These are phyloP conservation scores for Cucumis hystrix DNA, from an alignment of 306 rosid species.

Conservation along the genomic window DNA sequence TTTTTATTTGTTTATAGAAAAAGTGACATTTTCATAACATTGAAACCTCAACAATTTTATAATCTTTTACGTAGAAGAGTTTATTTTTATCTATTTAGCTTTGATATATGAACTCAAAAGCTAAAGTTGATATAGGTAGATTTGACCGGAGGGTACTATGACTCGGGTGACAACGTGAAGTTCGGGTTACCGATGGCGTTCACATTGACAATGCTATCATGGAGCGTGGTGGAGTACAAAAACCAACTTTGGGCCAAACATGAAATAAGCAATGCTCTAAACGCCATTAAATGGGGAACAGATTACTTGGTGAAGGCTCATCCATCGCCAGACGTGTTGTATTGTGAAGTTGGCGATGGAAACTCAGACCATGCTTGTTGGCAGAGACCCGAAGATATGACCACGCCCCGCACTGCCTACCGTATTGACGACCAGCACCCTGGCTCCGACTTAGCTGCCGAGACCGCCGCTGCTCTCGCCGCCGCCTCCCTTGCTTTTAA, in stretches of 20 bases:
- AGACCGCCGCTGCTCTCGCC: conserved; percentile 50
- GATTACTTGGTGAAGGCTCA: conserved; percentile 50
- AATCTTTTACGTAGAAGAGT: not conserved
- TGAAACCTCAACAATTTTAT: too few species aligned
- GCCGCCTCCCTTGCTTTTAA: conserved; percentile 42
- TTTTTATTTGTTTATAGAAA: too few species aligned
- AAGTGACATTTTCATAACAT: too few species aligned
- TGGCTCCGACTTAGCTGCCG: conserved; percentile 56
- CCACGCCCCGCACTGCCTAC: conserved; percentile 22
- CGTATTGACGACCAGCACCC: conserved; percentile 26
- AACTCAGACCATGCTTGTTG: conserved; percentile 45
- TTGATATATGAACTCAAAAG: not conserved
- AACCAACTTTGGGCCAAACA: conserved; percentile 5
- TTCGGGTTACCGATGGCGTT: conserved; percentile 59
- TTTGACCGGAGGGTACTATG: conserved; percentile 61
- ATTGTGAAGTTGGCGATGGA: conserved; percentile 40
- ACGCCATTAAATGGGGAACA: conserved; percentile 54
- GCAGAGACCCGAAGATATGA: conserved; percentile 68
- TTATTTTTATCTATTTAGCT: not conserved
- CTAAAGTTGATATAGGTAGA: conserved; percentile 14
- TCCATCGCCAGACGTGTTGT: conserved; percentile 19
- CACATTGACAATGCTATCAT: conserved; percentile 47
- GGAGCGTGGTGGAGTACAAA: conserved; percentile 45
- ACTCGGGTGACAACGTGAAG: conserved; percentile 59
- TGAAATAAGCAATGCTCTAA: conserved; percentile 26